phyloP scores from a whole-genome alignment of 2,329 filamentous ascomycete species.

The Gaeumannomyces tritici region DNA sequence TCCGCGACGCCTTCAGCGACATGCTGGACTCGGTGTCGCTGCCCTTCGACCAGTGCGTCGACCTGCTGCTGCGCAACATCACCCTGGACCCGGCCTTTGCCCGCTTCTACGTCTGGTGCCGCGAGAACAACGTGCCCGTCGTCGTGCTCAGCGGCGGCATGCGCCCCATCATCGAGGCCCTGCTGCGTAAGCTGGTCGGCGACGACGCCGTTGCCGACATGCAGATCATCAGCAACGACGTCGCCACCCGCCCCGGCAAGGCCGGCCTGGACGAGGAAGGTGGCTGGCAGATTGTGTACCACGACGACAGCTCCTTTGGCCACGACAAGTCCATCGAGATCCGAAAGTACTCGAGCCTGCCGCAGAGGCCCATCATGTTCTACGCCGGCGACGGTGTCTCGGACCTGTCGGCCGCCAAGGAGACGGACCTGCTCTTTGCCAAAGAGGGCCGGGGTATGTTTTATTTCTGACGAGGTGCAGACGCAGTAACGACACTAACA shows the following conservation, averaged over 20 bases:
- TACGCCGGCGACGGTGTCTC: slow-evolving; percentile 95
- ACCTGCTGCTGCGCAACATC: slow-evolving; percentile 71
- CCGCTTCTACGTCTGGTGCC: slow-evolving; percentile 78
- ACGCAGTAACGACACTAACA: neutral
- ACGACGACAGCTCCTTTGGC: slow-evolving; percentile 84
- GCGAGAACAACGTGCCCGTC: slow-evolving; percentile 75
- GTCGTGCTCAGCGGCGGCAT: slow-evolving; percentile 90
- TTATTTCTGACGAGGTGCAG: neutral
- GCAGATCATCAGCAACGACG: slow-evolving; percentile 85
- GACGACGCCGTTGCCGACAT: slow-evolving; percentile 58
- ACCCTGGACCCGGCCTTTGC: slow-evolving; percentile 81
- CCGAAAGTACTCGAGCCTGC: slow-evolving; percentile 70
- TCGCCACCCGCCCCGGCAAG: slow-evolving; percentile 51
- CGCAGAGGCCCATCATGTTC: slow-evolving; percentile 73
- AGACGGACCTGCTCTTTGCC: slow-evolving; percentile 89
- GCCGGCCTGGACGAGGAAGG: slow-evolving; percentile 61
- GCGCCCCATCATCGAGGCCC: slow-evolving; percentile 78
- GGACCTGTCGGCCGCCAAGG: slow-evolving; percentile 81
- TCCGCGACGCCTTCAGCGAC: slow-evolving; percentile 78
- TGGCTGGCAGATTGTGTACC: slow-evolving; percentile 83
- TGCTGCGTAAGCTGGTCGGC: slow-evolving; percentile 75
- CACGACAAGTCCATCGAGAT: slow-evolving; percentile 95
- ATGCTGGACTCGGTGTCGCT: slow-evolving; percentile 84
- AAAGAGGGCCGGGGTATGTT: slow-evolving; percentile 74
- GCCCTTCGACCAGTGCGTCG: slow-evolving; percentile 75